phyloP scores from a whole-genome alignment of 441 rosid species.

The Aquilaria agallochum region DNA sequence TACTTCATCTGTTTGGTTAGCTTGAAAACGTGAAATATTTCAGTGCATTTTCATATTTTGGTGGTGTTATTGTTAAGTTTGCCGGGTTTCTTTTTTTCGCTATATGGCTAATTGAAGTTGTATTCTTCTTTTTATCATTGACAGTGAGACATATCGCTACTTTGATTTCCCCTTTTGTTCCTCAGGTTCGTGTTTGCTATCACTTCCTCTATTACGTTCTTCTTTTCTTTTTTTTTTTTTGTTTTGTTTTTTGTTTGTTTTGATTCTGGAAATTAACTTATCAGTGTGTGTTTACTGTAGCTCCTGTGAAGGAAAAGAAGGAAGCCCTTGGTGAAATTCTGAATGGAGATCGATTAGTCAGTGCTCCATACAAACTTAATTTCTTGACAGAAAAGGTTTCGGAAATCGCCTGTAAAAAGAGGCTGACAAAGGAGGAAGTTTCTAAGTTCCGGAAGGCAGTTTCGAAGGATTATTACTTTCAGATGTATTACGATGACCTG shows the following conservation, averaged over 20 bases:
- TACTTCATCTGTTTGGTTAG: no score
- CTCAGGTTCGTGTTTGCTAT: constrained; percentile 20
- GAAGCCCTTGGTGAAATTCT: constrained; percentile 52
- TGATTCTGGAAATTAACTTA: not conserved
- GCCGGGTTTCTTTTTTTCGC: no score
- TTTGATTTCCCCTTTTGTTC: constrained; percentile 44
- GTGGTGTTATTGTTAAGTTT: not conserved
- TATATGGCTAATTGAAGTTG: no score
- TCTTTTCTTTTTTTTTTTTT: not conserved
- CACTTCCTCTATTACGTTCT: not conserved
- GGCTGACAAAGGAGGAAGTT: constrained; percentile 35
- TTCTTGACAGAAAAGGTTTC: constrained; percentile 31
- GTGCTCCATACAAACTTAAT: constrained; percentile 35
- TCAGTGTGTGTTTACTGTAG: constrained; percentile 15
- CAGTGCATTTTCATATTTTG: not conserved
- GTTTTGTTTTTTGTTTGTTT: constrained; percentile 1
- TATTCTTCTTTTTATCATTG: not conserved
- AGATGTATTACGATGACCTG: constrained; percentile 63
- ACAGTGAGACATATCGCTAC: constrained; percentile 42
- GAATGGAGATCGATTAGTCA: constrained; percentile 48
- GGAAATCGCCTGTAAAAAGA: constrained; percentile 27
- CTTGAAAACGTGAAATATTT: not conserved
- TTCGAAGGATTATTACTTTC: constrained; percentile 49
- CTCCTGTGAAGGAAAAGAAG: constrained; percentile 31
- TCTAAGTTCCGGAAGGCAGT: constrained; percentile 39